Conservation (phyloP, 345 rosid species). For the Viola odorata region DNA sequence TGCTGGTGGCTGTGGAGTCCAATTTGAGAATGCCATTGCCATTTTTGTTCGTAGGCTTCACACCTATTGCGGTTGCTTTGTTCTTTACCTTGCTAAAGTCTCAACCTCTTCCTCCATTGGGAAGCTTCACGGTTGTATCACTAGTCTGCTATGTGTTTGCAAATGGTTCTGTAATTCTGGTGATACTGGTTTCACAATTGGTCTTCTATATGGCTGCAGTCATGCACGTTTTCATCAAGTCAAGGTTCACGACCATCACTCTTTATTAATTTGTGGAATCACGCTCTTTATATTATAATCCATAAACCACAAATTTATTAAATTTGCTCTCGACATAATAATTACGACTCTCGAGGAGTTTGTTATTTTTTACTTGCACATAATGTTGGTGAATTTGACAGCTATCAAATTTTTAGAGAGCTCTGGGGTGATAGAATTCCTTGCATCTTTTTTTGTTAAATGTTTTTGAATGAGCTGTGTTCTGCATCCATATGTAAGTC, state of each 20-base stretch:
- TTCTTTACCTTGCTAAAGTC: constrained; percentile 54
- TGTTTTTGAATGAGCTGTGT: too few relatives aligned
- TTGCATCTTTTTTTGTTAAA: too few relatives aligned
- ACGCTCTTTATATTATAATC: too few relatives aligned
- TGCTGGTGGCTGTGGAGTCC: constrained; percentile 65
- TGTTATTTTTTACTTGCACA: too few relatives aligned
- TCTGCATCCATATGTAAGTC: too few relatives aligned
- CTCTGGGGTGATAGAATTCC: too few relatives aligned
- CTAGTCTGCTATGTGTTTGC: constrained; percentile 64
- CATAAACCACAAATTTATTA: too few relatives aligned
- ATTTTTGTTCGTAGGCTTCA: constrained; percentile 45
- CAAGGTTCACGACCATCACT: constrained; percentile 35
- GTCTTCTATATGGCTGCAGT: constrained; percentile 68
- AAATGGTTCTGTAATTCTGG: constrained; percentile 55
- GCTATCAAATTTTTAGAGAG: too few relatives aligned
- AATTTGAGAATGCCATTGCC: constrained; percentile 80
- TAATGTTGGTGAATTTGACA: too few relatives aligned
- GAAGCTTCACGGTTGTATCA: constrained; percentile 58
- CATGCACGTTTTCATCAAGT: constrained; percentile 54
- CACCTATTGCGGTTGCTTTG: constrained; percentile 54
- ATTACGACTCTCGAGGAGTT: too few relatives aligned
- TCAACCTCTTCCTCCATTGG: constrained; percentile 65
- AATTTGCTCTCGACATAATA: too few relatives aligned
- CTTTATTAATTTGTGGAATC: too few relatives aligned
- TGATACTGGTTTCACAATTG: constrained; percentile 57